Percentiles rank a stretch among this genome's conserved stretches.
Evolutionary conservation across 768 basidiomycete genomes (phyloP).

Genomic region (Leccinellum luteum): DNA sequence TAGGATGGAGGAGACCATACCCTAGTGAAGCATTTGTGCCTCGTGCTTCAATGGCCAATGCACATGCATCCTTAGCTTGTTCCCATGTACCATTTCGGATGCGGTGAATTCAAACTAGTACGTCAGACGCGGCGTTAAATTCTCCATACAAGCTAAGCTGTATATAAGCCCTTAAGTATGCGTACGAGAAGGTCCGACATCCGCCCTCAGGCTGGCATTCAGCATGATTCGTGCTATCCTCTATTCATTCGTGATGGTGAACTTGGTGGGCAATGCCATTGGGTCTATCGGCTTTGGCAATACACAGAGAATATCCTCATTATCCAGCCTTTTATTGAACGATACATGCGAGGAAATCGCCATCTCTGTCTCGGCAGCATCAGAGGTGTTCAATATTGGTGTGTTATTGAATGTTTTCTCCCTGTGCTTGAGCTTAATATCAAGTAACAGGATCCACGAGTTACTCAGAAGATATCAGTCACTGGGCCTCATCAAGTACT

Average conservation of each 20-base stretch:
- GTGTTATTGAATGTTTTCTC: neutral
- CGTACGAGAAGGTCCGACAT: neutral
- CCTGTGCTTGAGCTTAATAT: neutral
- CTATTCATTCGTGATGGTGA: neutral
- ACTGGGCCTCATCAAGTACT: slow-evolving; percentile 52
- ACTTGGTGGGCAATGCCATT: neutral
- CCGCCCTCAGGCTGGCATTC: too few relatives aligned
- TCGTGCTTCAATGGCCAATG: too few relatives aligned
- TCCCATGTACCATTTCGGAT: too few relatives aligned
- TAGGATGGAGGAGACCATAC: too few relatives aligned
- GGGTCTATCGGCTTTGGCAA: too few relatives aligned
- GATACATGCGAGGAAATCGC: neutral
- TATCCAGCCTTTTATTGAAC: neutral
- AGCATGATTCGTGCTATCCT: neutral
- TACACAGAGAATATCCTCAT: neutral
- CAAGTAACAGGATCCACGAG: neutral
- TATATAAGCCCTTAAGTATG: neutral
- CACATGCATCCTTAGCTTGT: too few relatives aligned
- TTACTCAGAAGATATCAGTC: slow-evolving; percentile 14
- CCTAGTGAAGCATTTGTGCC: too few relatives aligned
- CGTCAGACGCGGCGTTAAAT: neutral
- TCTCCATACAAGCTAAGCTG: neutral
- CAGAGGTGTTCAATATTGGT: neutral
- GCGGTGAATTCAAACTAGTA: too few relatives aligned
- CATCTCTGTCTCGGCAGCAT: neutral